Evolutionary conservation across 192 early-diverging fungal species (phyloP).

Genomic region (Funneliformis geosporum): DNA sequence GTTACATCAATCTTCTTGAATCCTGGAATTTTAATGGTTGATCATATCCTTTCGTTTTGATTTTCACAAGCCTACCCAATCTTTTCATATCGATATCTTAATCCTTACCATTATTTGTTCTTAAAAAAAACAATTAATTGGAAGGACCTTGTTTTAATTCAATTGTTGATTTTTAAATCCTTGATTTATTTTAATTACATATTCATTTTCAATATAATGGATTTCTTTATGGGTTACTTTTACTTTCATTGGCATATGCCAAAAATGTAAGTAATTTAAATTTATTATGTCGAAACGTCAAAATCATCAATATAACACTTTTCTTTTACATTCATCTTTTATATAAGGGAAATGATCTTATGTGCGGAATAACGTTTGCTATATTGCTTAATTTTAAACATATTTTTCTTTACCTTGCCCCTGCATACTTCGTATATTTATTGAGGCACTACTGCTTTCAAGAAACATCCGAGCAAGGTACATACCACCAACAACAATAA

Average conservation of each 20-base stretch:
- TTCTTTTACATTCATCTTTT: neutral
- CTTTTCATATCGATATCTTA: neutral
- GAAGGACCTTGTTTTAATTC: neutral
- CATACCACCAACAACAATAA: neutral
- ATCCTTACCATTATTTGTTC: too few relatives aligned
- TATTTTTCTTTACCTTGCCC: constrained; percentile 89
- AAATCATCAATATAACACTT: neutral
- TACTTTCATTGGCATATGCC: constrained; percentile 75
- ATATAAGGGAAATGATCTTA: constrained; percentile 55
- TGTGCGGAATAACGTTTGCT: constrained; percentile 81
- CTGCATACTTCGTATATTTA: constrained; percentile 92
- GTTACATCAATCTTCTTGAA: constrained; percentile 64
- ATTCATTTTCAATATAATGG: constrained; percentile 99
- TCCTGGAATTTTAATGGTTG: constrained; percentile 81
- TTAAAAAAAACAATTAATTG: neutral
- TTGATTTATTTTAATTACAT: constrained; percentile 35
- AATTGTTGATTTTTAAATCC: neutral
- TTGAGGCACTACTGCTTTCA: constrained; percentile 71
- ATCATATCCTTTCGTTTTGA: constrained; percentile 66
- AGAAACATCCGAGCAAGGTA: neutral
- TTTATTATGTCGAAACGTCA: neutral
- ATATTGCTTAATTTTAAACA: constrained; percentile 95
- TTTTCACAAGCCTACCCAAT: constrained; percentile 6
- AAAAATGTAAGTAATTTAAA: constrained; percentile 38
- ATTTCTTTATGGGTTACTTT: constrained; percentile 82